Evolutionary conservation across 225 moss, liverwort and hornwort genomes (phyloP).

Genomic region (Straminergon stramineum): DNA sequence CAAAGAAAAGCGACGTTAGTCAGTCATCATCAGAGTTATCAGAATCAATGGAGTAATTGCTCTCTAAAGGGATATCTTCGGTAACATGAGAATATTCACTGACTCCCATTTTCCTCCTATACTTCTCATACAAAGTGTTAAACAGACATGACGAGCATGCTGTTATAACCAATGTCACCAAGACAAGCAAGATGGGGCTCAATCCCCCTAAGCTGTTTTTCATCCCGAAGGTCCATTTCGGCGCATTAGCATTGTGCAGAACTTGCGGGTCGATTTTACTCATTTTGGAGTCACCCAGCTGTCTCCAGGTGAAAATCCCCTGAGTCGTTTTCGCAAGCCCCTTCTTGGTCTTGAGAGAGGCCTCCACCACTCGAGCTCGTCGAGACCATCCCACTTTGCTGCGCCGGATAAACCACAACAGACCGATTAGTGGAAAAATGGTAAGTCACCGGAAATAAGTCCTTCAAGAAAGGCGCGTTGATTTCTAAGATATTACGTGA

Average conservation of each 20-base stretch:
- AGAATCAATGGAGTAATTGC: constrained; percentile 29
- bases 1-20: constrained; percentile 2
- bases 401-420: background rate
- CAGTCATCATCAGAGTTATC: constrained; percentile 52
- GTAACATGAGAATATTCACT: constrained; percentile 22
- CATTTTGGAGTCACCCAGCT: constrained; percentile 57
- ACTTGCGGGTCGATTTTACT: constrained; percentile 51
- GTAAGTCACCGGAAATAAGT: background rate
- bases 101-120: constrained; percentile 30
- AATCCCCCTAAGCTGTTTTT: background rate
- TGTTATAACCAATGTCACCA: constrained; percentile 31
- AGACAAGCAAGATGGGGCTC: constrained; percentile 23
- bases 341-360: constrained; percentile 33
- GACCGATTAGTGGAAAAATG: background rate
- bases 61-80: constrained; percentile 41
- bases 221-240: constrained; percentile 43
- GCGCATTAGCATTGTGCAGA: constrained; percentile 38
- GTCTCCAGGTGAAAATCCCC: constrained; percentile 83
- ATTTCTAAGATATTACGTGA: background rate
- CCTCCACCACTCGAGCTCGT: constrained; percentile 69
- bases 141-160: constrained; percentile 40
- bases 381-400: constrained; percentile 78
- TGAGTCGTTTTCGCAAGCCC: constrained; percentile 17
- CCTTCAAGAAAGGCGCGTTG: background rate
- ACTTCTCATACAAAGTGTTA: constrained; percentile 25